Evolutionary conservation across 345 rosid species (phyloP).

Genomic region (Kernera saxatilis): DNA sequence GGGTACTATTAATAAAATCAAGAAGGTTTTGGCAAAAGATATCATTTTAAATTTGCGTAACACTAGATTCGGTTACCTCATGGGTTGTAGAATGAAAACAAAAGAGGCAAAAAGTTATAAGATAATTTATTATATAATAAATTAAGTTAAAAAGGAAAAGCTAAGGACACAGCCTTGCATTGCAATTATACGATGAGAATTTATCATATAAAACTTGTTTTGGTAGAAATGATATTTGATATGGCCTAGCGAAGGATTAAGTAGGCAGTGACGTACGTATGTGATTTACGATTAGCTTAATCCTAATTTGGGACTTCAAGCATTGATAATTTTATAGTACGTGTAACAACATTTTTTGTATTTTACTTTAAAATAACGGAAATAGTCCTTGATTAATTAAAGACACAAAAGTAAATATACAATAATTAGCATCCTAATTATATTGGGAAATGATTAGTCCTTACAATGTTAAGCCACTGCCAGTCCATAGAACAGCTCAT

Average conservation of each 20-base stretch:
- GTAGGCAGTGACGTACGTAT: constrained; percentile 24
- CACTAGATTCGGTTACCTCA: constrained; percentile 33
- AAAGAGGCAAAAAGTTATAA: constrained; percentile 21
- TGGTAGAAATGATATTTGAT: constrained; percentile 25
- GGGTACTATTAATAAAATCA: neutral
- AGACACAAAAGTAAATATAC: neutral
- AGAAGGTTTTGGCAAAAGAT: neutral
- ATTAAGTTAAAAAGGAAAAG: neutral
- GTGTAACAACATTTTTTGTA: neutral
- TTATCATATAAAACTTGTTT: constrained; percentile 20
- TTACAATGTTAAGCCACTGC: constrained; percentile 15
- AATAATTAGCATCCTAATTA: constrained; percentile 2
- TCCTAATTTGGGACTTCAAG: neutral
- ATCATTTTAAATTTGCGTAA: neutral
- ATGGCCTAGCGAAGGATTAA: constrained; percentile 11
- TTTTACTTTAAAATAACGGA: neutral
- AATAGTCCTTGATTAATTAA: constrained; percentile 3
- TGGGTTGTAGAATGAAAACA: constrained; percentile 27
- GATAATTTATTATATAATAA: constrained; percentile 5
- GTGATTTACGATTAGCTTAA: constrained; percentile 4
- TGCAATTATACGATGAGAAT: constrained; percentile 20
- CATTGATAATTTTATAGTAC: neutral
- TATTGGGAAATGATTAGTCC: constrained; percentile 15
- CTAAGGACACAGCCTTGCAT: constrained; percentile 34
- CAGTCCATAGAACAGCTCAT: constrained; percentile 22